A percentile compares a stretch with the other conserved stretches of the same genome.
Evolutionary conservation across 106 monocot genomes (phyloP).

Genomic region (Vanilla planifolia): DNA sequence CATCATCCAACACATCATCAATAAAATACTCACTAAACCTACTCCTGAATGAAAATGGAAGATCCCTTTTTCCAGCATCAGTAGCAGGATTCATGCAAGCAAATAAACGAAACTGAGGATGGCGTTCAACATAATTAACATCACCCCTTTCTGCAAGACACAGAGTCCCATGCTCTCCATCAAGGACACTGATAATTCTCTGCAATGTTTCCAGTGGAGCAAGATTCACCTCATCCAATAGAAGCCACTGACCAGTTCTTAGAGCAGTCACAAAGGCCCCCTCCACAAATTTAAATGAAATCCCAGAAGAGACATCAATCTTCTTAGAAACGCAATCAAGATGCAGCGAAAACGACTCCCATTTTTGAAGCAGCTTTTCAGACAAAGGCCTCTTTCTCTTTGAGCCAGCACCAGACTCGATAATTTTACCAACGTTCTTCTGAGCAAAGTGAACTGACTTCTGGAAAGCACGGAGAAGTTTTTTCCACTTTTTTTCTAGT

Average conservation of each 20-base stretch:
- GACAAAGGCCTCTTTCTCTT: slow-evolving; percentile 66
- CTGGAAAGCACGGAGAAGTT: slow-evolving; percentile 37
- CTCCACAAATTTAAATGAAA: slow-evolving; percentile 89
- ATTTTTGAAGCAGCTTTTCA: slow-evolving; percentile 33
- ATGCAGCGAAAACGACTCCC: slow-evolving; percentile 54
- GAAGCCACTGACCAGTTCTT: slow-evolving; percentile 82
- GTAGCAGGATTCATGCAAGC: slow-evolving; percentile 99
- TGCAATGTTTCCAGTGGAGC: slow-evolving; percentile 88
- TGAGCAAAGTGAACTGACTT: slow-evolving; percentile 23
- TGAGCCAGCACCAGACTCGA: slow-evolving; percentile 19
- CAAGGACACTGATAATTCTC: slow-evolving; percentile 76
- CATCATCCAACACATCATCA: slow-evolving; percentile 89
- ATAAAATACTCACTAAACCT: slow-evolving; percentile 92
- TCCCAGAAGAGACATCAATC: slow-evolving; percentile 41
- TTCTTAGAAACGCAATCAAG: slow-evolving; percentile 56
- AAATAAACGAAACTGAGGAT: slow-evolving; percentile 76
- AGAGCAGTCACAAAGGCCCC: slow-evolving; percentile 91
- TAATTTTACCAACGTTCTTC: slow-evolving; percentile 15
- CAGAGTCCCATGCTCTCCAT: slow-evolving; percentile 69
- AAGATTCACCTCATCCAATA: slow-evolving; percentile 98
- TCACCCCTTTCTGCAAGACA: slow-evolving; percentile 94
- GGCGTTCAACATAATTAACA: slow-evolving; percentile 60
- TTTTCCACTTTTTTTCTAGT: slow-evolving; percentile 76
- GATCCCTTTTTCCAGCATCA: slow-evolving; percentile 90
- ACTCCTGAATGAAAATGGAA: slow-evolving; percentile 67